A percentile compares a stretch with the other conserved stretches of the same genome.
These are phyloP conservation scores for Cryphonectria japonica DNA, from an alignment of 2,329 filamentous ascomycete species.

Conservation along the genomic window DNA sequence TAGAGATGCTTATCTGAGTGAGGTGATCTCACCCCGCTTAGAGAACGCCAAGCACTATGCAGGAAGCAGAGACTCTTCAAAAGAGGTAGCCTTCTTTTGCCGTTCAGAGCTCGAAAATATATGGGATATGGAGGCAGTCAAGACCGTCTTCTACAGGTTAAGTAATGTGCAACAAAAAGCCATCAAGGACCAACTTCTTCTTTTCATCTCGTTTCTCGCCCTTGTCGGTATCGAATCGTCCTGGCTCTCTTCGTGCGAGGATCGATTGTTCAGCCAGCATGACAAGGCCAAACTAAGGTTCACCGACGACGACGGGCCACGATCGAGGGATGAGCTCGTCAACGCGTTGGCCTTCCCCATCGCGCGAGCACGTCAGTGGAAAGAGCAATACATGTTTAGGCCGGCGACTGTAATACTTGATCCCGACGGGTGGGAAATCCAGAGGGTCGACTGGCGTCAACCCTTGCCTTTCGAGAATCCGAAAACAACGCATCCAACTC, in stretches of 20 bases:
- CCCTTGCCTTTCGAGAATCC: constrained; percentile 21
- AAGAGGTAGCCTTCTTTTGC: constrained; percentile 21
- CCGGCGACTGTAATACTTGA: constrained; percentile 22
- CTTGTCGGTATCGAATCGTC: constrained; percentile 6
- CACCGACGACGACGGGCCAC: constrained; percentile 17
- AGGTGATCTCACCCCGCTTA: not conserved
- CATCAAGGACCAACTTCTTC: constrained; percentile 2
- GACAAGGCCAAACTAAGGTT: not conserved
- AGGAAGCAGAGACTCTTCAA: not conserved
- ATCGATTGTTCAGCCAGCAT: constrained; percentile 8
- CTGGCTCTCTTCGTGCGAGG: constrained; percentile 7
- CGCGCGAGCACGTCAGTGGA: constrained; percentile 15
- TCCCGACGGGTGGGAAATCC: constrained; percentile 19
- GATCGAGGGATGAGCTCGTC: not conserved
- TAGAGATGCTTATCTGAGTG: constrained; percentile 13
- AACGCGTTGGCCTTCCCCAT: not conserved
- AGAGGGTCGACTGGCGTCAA: constrained; percentile 6
- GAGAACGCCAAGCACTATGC: constrained; percentile 1
- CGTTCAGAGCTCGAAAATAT: constrained; percentile 19
- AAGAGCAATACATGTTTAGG: constrained; percentile 22
- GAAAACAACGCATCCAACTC: not conserved
- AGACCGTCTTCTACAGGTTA: constrained; percentile 15
- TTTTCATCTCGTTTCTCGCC: constrained; percentile 25
- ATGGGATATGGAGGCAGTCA: constrained; percentile 3
- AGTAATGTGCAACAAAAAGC: constrained; percentile 6